phyloP scores from a whole-genome alignment of 306 rosid genomes.

The Corylus heterophylla region DNA sequence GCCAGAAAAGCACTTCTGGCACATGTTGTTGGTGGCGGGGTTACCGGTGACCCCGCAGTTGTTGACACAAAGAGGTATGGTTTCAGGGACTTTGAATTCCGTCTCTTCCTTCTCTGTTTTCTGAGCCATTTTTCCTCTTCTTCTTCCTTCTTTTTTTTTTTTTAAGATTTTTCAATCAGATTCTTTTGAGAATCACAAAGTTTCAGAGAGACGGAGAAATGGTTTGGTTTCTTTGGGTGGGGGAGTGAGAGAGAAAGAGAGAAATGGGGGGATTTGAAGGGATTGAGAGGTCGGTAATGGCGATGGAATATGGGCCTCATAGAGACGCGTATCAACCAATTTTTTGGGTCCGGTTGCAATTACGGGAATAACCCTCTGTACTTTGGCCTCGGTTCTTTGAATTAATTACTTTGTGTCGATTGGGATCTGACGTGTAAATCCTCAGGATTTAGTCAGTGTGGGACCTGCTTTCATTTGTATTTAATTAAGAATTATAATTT shows the following conservation, averaged over 20 bases:
- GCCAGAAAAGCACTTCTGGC: constrained; percentile 80
- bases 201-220: constrained; percentile 8
- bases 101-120: constrained; percentile 83
- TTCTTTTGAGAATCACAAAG: constrained; percentile 1
- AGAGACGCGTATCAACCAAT: constrained; percentile 70
- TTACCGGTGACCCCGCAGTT: constrained; percentile 84
- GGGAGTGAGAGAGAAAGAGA: constrained; percentile 25
- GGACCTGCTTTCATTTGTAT: neutral
- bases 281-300: constrained; percentile 66
- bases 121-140: constrained; percentile 54
- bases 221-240: neutral
- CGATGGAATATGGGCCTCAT: constrained; percentile 71
- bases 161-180: neutral
- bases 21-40: constrained; percentile 84
- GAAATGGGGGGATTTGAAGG: constrained; percentile 45
- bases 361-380: constrained; percentile 37
- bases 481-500: too few species aligned
- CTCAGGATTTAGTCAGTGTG: constrained; percentile 17
- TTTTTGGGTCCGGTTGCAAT: constrained; percentile 22
- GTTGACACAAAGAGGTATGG: constrained; percentile 66
- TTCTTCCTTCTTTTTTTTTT: neutral
- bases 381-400: constrained; percentile 34
- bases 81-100: constrained; percentile 78
- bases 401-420: constrained; percentile 21
- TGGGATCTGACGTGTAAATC: constrained; percentile 39